These are phyloP conservation scores for Cordyceps farinosa DNA, from an alignment of 2,329 filamentous ascomycete genomes.

Conservation along the genomic window DNA sequence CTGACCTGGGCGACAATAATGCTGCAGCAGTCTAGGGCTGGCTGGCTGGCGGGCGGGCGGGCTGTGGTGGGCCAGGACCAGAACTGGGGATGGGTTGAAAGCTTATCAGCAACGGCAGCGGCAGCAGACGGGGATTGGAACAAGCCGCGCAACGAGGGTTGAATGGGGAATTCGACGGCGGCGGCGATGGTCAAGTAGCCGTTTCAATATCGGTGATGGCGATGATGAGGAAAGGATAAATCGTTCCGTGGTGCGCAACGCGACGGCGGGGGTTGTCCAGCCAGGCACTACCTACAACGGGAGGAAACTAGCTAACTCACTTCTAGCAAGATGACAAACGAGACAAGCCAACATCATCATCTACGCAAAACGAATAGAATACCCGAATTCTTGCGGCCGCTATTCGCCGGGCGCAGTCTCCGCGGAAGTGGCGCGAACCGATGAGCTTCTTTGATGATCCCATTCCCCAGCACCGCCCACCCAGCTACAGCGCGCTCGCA, in stretches of 20 bases:
- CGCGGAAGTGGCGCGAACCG: too few relatives aligned
- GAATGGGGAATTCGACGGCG: background rate
- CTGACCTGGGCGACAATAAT: background rate
- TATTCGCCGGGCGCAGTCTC: too few relatives aligned
- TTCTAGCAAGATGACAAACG: background rate
- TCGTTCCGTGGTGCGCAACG: background rate
- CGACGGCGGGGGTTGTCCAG: background rate
- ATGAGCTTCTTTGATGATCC: too few relatives aligned
- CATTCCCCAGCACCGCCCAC: too few relatives aligned
- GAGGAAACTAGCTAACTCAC: too few relatives aligned
- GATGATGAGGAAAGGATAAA: background rate
- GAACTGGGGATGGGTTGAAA: background rate
- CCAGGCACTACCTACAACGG: too few relatives aligned
- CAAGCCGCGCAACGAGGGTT: background rate
- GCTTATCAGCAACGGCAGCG: background rate
- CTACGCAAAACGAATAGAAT: too few relatives aligned
- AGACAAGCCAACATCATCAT: too few relatives aligned
- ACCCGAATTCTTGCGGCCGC: too few relatives aligned
- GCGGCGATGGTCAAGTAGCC: background rate
- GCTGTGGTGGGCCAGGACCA: background rate
- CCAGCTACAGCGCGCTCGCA: too few relatives aligned
- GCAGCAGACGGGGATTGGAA: background rate
- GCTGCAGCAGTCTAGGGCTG: background rate
- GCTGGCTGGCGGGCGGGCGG: background rate
- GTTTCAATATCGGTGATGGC: background rate